Evolutionary conservation across 192 early-diverging fungal genomes (phyloP).

Genomic region (Podila minutissima): DNA sequence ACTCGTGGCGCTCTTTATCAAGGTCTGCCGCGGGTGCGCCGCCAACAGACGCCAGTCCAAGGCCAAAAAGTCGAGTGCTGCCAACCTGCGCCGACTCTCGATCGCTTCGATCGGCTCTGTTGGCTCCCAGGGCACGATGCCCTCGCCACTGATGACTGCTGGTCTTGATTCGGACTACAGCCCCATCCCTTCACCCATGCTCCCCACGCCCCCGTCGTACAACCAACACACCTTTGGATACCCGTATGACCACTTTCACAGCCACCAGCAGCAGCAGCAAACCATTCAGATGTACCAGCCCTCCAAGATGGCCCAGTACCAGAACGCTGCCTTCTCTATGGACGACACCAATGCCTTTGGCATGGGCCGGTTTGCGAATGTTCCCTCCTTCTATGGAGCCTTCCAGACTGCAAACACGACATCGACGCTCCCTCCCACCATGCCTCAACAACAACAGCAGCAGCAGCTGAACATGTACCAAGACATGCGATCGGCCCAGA

Average conservation of each 20-base stretch:
- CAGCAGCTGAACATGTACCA: not conserved
- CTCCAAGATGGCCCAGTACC: not conserved
- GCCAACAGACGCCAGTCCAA: slow-evolving; percentile 8
- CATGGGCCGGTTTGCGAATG: not conserved
- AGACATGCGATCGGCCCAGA: not conserved
- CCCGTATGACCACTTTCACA: not conserved
- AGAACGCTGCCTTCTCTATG: not conserved
- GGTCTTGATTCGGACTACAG: not conserved
- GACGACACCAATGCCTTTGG: not conserved
- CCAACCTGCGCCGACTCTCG: not conserved
- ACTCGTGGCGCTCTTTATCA: not conserved
- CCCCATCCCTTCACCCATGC: not conserved
- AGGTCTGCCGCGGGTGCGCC: not conserved
- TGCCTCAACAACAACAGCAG: not conserved
- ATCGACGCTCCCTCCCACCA: not conserved
- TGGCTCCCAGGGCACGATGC: not conserved
- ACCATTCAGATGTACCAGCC: not conserved
- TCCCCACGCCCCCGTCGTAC: not conserved
- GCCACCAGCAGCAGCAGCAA: slow-evolving; percentile 1
- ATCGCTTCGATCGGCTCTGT: not conserved
- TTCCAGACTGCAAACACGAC: not conserved
- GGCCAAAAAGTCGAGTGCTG: not conserved
- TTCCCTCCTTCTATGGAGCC: not conserved
- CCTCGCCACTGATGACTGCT: not conserved
- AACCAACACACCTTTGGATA: not conserved